Conservation (phyloP, 768 basidiomycete genomes). For the Russula sp. region DNA sequence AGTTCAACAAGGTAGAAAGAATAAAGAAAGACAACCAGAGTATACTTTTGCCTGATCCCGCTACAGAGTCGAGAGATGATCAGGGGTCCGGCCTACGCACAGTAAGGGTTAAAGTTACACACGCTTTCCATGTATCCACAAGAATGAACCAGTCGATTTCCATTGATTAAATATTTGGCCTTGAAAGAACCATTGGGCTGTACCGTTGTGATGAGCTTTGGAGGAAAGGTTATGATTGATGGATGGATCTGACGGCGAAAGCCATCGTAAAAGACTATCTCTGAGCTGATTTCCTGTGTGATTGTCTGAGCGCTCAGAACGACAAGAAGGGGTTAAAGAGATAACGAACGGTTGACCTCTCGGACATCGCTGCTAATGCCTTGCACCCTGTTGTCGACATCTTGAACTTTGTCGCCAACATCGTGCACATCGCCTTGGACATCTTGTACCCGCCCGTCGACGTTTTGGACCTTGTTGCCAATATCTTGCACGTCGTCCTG, state of each 20-base stretch:
- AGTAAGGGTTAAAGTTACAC: background rate
- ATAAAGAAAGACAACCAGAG: conserved; percentile 1
- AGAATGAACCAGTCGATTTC: background rate
- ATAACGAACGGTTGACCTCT: background rate
- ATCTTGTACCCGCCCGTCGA: background rate
- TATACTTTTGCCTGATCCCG: conserved; percentile 14
- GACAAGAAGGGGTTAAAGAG: background rate
- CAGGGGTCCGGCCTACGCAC: background rate
- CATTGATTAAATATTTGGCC: background rate
- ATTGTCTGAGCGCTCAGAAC: background rate
- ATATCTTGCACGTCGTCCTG: background rate
- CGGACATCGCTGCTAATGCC: background rate
- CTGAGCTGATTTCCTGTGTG: background rate
- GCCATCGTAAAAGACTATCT: background rate
- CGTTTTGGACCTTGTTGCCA: background rate
- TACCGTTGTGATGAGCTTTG: background rate
- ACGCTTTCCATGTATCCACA: background rate
- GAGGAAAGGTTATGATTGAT: background rate
- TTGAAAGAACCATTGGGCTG: background rate
- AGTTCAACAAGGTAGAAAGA: background rate
- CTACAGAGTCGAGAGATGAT: background rate
- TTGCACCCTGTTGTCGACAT: background rate
- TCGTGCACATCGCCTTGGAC: no score
- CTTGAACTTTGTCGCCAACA: no score
- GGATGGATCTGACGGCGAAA: background rate